These are phyloP conservation scores for Cylindrotheca closterium DNA, from an alignment of 108 stramenopile species.

Conservation along the genomic window DNA sequence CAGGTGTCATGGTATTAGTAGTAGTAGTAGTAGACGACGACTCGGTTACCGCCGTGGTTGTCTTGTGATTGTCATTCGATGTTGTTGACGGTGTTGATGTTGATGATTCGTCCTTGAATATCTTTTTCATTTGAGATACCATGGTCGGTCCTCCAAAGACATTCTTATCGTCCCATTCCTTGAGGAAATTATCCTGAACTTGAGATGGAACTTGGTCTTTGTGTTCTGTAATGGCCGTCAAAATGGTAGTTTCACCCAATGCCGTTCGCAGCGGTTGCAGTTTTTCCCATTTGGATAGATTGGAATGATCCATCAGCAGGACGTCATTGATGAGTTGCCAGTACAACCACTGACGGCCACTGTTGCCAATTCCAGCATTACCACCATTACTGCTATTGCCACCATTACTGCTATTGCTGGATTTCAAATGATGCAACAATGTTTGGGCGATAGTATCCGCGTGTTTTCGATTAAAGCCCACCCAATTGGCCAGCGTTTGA, in stretches of 20 bases:
- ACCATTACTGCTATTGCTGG: too few species aligned
- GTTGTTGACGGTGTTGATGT: conserved; percentile 8
- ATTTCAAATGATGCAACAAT: conserved; percentile 4
- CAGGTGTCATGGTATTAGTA: conserved; percentile 5
- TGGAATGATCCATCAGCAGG: conserved; percentile 23
- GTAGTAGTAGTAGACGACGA: not conserved
- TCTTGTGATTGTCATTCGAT: not conserved
- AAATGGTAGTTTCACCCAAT: conserved; percentile 52
- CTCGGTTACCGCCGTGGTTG: not conserved
- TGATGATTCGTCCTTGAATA: conserved; percentile 4
- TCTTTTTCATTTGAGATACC: conserved; percentile 28
- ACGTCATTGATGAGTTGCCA: conserved; percentile 47
- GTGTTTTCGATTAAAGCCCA: conserved; percentile 57
- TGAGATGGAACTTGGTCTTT: not conserved
- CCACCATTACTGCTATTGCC: too few species aligned
- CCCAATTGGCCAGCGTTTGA: conserved; percentile 54
- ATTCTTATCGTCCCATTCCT: conserved; percentile 57
- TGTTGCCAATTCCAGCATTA: conserved; percentile 2
- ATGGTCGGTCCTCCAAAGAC: conserved; percentile 76
- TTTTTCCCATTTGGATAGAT: conserved; percentile 40
- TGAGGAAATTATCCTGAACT: conserved; percentile 14
- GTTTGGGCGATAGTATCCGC: conserved; percentile 16
- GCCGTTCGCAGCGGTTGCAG: conserved; percentile 40
- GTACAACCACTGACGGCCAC: conserved; percentile 40
- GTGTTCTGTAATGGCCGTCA: conserved; percentile 30